phyloP scores from a whole-genome alignment of 2,329 filamentous ascomycete genomes.

The Cadophora malorum region DNA sequence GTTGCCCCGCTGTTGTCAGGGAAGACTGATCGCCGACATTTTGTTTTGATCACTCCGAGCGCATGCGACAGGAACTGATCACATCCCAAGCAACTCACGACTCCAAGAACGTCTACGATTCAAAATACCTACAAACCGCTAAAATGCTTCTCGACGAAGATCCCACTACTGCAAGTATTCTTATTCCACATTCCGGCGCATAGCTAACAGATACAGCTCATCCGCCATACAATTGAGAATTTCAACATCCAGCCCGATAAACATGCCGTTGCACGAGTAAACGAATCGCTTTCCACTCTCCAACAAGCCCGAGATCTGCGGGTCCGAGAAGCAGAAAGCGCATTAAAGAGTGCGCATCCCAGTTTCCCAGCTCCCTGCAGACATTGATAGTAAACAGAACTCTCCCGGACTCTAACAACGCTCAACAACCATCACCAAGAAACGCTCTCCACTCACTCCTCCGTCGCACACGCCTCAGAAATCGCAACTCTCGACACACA shows the following conservation, averaged over 20 bases:
- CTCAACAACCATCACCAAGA: slow-evolving; percentile 79
- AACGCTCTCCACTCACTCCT: slow-evolving; percentile 75
- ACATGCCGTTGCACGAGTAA: slow-evolving; percentile 79
- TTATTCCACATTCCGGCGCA: background rate
- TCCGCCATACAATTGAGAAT: slow-evolving; percentile 88
- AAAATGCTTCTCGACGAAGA: slow-evolving; percentile 95
- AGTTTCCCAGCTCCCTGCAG: background rate
- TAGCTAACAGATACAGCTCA: slow-evolving; percentile 64
- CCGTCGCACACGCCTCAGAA: slow-evolving; percentile 78
- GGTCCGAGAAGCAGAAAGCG: slow-evolving; percentile 70
- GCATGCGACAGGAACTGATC: slow-evolving; percentile 7
- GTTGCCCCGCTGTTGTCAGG: slow-evolving; percentile 21
- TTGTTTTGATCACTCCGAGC: slow-evolving; percentile 18
- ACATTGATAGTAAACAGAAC: slow-evolving; percentile 50
- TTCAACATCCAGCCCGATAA: slow-evolving; percentile 96
- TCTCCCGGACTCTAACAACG: slow-evolving; percentile 77
- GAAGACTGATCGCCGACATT: background rate
- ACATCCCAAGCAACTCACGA: background rate
- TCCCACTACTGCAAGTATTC: slow-evolving; percentile 74
- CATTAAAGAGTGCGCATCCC: slow-evolving; percentile 62
- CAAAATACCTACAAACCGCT: slow-evolving; percentile 31
- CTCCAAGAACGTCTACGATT: background rate
- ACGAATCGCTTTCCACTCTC: slow-evolving; percentile 83
- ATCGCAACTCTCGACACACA: slow-evolving; percentile 89
- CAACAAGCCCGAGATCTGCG: slow-evolving; percentile 82